Conservation (phyloP, 129 eudicot species). For the Kitagawia praeruptora region DNA sequence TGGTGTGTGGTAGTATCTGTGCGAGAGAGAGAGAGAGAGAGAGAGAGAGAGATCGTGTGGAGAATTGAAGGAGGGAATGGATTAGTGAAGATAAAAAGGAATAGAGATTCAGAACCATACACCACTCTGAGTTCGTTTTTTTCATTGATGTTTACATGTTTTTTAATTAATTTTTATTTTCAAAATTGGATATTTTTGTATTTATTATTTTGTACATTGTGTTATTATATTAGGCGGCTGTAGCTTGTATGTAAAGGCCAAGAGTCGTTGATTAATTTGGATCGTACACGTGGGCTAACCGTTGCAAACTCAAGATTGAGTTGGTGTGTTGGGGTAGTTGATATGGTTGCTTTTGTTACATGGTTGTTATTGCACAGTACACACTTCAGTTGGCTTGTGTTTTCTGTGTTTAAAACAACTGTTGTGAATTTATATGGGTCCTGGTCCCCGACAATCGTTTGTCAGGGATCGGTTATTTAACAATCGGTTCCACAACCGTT, state of each 20-base stretch:
- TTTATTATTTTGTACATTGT: slow-evolving; percentile 12
- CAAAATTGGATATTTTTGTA: slow-evolving; percentile 14
- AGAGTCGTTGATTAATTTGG: not conserved
- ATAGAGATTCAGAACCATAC: slow-evolving; percentile 57
- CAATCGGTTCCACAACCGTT: too few relatives aligned
- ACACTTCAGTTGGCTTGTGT: not conserved
- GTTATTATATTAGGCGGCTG: not conserved
- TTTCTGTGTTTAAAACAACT: too few relatives aligned
- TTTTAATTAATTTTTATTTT: not conserved
- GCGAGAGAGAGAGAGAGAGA: slow-evolving; percentile 16
- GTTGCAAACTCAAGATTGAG: not conserved
- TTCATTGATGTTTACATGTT: not conserved
- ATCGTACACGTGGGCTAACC: not conserved
- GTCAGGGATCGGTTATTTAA: too few relatives aligned
- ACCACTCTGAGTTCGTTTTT: slow-evolving; percentile 6
- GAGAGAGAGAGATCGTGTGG: slow-evolving; percentile 53
- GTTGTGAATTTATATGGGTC: too few relatives aligned
- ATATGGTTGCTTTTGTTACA: not conserved
- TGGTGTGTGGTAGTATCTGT: not conserved
- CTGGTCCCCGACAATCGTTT: too few relatives aligned
- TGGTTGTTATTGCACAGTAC: not conserved
- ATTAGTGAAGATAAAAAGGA: slow-evolving; percentile 41
- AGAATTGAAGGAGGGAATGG: slow-evolving; percentile 36
- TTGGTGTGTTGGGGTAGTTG: not conserved
- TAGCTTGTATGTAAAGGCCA: not conserved